Evolutionary conservation across 805 yeast genomes (phyloP).

Genomic region (Clavispora fructus): DNA sequence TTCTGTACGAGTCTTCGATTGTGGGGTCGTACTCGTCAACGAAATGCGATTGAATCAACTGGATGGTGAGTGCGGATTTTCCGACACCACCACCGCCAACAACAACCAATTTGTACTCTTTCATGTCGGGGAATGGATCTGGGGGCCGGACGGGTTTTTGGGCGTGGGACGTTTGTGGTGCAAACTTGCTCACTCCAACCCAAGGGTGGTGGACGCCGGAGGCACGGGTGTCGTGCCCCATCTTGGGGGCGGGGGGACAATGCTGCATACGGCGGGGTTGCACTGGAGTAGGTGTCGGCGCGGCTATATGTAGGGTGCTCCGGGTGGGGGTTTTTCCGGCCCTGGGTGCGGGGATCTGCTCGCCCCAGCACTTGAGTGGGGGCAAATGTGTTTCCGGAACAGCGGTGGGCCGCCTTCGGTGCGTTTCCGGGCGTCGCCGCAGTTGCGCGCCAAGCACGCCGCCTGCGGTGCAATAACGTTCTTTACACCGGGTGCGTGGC

Average conservation of each 20-base stretch:
- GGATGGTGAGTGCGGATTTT: slow-evolving; percentile 92
- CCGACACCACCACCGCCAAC: slow-evolving; percentile 99
- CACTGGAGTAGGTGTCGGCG: too few species aligned
- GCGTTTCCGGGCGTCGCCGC: too few species aligned
- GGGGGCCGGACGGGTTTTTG: neutral
- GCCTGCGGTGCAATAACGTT: too few species aligned
- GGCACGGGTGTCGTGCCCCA: neutral
- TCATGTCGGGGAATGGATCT: slow-evolving; percentile 17
- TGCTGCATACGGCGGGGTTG: neutral
- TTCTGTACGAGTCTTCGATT: slow-evolving; percentile 87
- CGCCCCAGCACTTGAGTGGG: too few species aligned
- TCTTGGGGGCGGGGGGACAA: too few species aligned
- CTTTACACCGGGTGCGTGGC: too few species aligned
- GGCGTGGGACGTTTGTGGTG: neutral
- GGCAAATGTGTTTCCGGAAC: too few species aligned
- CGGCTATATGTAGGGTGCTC: too few species aligned
- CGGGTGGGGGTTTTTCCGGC: too few species aligned
- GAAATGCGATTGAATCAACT: slow-evolving; percentile 89
- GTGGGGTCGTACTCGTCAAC: slow-evolving; percentile 98
- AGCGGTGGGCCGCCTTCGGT: too few species aligned
- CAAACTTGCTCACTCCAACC: neutral
- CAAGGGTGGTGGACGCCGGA: neutral
- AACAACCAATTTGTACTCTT: slow-evolving; percentile 89
- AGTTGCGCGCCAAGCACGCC: too few species aligned
- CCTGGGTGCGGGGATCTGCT: too few species aligned